phyloP scores from a whole-genome alignment of 1,139 yeast genomes.

The Hyphopichia pseudoburtonii region DNA sequence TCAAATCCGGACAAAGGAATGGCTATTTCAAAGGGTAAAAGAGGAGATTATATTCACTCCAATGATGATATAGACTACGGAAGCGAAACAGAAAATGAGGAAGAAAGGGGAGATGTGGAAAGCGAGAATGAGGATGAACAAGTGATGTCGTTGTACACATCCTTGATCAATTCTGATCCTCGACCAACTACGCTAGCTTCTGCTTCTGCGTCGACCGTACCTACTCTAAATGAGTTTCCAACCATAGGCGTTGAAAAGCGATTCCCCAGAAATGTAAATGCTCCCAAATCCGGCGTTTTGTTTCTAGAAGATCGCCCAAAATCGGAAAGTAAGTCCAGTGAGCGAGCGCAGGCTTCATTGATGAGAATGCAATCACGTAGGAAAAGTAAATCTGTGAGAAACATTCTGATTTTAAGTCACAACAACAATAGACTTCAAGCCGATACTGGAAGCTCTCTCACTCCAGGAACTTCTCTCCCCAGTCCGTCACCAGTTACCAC shows the following conservation, averaged over 20 bases:
- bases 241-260: slow-evolving; percentile 31
- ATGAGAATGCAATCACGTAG: slow-evolving; percentile 63
- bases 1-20: slow-evolving; percentile 18
- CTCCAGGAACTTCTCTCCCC: background rate
- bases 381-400: slow-evolving; percentile 48
- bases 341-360: slow-evolving; percentile 66
- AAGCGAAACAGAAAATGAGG: slow-evolving; percentile 15
- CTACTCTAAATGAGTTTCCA: slow-evolving; percentile 48
- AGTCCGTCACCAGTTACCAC: slow-evolving; percentile 19
- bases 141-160: slow-evolving; percentile 50
- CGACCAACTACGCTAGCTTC: slow-evolving; percentile 4
- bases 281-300: slow-evolving; percentile 10
- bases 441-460: background rate
- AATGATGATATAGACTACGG: slow-evolving; percentile 7
- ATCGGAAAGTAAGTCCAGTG: slow-evolving; percentile 47
- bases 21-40: slow-evolving; percentile 5
- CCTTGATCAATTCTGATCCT: slow-evolving; percentile 27
- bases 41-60: slow-evolving; percentile 6
- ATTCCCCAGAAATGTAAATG: slow-evolving; percentile 28
- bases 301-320: slow-evolving; percentile 32
- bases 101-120: slow-evolving; percentile 29
- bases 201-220: slow-evolving; percentile 26
- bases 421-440: slow-evolving; percentile 11
- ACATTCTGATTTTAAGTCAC: slow-evolving; percentile 28
- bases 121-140: slow-evolving; percentile 52